Percentiles rank a stretch among this genome's conserved stretches.
Conservation (phyloP, 352 stramenopile species). For the Globisporangium middletonii region DNA sequence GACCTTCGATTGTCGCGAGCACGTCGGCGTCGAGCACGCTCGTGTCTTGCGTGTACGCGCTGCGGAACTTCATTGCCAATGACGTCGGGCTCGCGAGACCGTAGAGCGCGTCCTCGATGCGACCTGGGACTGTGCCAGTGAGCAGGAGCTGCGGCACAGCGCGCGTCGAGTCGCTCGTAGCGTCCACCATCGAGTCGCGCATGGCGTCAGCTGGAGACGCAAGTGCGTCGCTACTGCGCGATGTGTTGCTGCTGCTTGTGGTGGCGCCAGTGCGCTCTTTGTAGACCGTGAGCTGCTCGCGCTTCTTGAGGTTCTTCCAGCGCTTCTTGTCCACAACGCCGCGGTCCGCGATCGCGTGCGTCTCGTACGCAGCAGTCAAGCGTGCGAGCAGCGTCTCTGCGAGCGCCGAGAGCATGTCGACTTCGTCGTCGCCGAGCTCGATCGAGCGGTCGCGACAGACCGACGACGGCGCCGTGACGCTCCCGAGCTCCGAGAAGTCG, state of each 20-base stretch:
- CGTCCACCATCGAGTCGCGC: background rate
- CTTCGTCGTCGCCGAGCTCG: slow-evolving; percentile 50
- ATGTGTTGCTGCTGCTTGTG: background rate
- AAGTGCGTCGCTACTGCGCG: background rate
- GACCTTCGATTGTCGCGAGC: slow-evolving; percentile 38
- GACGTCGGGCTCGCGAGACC: slow-evolving; percentile 44
- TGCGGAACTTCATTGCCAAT: slow-evolving; percentile 53
- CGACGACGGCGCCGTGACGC: slow-evolving; percentile 10
- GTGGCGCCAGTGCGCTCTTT: slow-evolving; percentile 27
- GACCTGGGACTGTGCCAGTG: slow-evolving; percentile 33
- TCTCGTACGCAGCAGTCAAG: slow-evolving; percentile 30
- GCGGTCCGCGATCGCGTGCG: slow-evolving; percentile 15
- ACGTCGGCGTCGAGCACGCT: slow-evolving; percentile 20
- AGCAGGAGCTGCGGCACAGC: slow-evolving; percentile 31
- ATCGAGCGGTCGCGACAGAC: slow-evolving; percentile 3
- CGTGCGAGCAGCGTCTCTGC: slow-evolving; percentile 34
- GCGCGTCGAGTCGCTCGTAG: slow-evolving; percentile 9
- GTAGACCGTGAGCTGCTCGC: slow-evolving; percentile 47
- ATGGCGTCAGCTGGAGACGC: background rate
- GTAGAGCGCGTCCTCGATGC: slow-evolving; percentile 59
- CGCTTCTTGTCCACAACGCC: slow-evolving; percentile 31
- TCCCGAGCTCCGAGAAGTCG: slow-evolving; percentile 4
- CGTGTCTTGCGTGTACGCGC: slow-evolving; percentile 16
- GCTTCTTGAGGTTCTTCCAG: slow-evolving; percentile 66
- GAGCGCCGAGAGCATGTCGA: slow-evolving; percentile 31